Evolutionary conservation across 139 green algal species (phyloP).

Genomic region (Pleodorina starrii): DNA sequence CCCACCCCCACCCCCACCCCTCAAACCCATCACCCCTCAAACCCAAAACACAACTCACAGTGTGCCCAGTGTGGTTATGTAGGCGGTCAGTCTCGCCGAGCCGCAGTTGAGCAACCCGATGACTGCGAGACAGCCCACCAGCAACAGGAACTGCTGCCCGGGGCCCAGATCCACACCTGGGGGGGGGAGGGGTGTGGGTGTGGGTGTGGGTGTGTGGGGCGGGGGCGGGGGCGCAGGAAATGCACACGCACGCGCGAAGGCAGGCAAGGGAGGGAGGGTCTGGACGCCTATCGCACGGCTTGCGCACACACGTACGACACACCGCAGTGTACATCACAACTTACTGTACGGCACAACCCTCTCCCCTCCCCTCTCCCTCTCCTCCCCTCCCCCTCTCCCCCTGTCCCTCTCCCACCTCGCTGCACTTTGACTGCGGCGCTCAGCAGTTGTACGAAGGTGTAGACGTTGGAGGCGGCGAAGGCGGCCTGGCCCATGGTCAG

Average conservation of each 20-base stretch:
- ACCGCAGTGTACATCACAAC: too few relatives aligned
- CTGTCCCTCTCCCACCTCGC: slow-evolving; percentile 11
- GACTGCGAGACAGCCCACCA: not conserved
- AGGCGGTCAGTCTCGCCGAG: slow-evolving; percentile 20
- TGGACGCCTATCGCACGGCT: too few relatives aligned
- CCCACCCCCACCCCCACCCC: not conserved
- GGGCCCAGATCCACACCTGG: not conserved
- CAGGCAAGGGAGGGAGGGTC: too few relatives aligned
- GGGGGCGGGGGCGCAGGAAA: not conserved
- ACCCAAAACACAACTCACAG: slow-evolving; percentile 4
- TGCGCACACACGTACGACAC: too few relatives aligned
- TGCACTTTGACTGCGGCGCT: not conserved
- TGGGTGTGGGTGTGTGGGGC: not conserved
- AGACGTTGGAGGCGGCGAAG: slow-evolving; percentile 34
- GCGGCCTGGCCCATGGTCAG: slow-evolving; percentile 41
- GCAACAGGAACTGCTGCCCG: not conserved
- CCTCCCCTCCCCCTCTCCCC: too few relatives aligned
- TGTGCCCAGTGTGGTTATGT: slow-evolving; percentile 14
- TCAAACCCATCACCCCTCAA: not conserved
- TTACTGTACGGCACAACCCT: too few relatives aligned
- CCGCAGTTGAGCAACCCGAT: slow-evolving; percentile 42
- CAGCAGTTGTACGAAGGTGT: slow-evolving; percentile 35
- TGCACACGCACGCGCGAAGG: too few relatives aligned
- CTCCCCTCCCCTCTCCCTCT: too few relatives aligned
- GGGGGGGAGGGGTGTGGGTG: not conserved